Conservation (phyloP, 2,329 filamentous ascomycete species). For the Chaetomiaceae sp. region DNA sequence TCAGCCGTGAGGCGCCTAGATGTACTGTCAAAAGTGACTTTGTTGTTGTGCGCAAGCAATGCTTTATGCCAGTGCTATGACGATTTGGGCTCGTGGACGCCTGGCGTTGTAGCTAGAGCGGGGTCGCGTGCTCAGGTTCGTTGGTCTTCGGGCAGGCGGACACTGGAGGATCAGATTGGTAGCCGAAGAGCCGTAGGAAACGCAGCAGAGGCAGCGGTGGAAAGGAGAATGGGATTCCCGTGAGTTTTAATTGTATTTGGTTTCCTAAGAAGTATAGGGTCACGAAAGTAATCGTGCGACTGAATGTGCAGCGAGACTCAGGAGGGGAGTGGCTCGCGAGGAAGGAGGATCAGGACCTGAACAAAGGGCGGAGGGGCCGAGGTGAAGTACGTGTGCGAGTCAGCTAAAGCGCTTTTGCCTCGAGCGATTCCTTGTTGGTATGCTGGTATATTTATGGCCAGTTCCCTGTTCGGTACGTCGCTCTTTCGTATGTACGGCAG, state of each 20-base stretch:
- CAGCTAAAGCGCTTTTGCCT: not conserved
- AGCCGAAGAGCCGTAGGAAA: constrained; percentile 11
- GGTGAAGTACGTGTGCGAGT: not conserved
- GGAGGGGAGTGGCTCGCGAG: not conserved
- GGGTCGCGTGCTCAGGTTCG: constrained; percentile 22
- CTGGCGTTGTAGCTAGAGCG: constrained; percentile 17
- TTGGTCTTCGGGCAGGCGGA: constrained; percentile 9
- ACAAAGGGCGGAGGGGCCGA: constrained; percentile 11
- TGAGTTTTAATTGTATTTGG: not conserved
- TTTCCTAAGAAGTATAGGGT: not conserved
- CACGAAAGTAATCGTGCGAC: not conserved
- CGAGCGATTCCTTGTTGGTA: not conserved
- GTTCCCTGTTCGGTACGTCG: not conserved
- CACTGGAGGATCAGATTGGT: constrained; percentile 3
- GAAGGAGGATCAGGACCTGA: not conserved
- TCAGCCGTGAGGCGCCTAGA: not conserved
- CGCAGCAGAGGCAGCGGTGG: too few species aligned
- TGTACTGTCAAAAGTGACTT: not conserved
- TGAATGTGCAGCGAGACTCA: not conserved
- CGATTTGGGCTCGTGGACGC: too few species aligned
- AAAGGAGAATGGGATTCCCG: constrained; percentile 3
- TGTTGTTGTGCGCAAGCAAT: not conserved
- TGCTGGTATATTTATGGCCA: constrained; percentile 8
- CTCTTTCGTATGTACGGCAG: not conserved
- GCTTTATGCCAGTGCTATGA: not conserved